Percentiles rank a stretch among this genome's conserved stretches.
These are phyloP conservation scores for Akanthomyces uredinophilus DNA, from an alignment of 2,329 filamentous ascomycete genomes.

Conservation along the genomic window DNA sequence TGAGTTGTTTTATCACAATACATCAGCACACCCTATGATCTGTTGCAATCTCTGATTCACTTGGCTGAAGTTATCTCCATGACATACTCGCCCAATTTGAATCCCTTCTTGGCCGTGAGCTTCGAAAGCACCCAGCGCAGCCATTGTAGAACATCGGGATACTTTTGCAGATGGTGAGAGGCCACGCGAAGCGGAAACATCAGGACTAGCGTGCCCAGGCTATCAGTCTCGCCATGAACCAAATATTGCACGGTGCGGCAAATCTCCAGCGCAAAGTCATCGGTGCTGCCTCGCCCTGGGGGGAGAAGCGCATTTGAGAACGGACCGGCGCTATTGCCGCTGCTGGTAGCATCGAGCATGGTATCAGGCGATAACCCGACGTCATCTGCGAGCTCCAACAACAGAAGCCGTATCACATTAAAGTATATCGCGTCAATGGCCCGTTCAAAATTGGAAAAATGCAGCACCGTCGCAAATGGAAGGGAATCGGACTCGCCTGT, in stretches of 20 bases:
- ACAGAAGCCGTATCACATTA: background rate
- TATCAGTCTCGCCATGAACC: background rate
- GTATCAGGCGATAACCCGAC: background rate
- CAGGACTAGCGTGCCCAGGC: background rate
- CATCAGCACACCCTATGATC: background rate
- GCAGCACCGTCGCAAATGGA: background rate
- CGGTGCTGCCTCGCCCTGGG: background rate
- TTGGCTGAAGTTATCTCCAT: background rate
- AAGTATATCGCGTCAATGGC: slow-evolving; percentile 1
- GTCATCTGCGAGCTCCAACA: background rate
- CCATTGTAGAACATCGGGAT: background rate
- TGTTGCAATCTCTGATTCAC: background rate
- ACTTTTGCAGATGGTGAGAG: background rate
- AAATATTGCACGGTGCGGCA: slow-evolving; percentile 4
- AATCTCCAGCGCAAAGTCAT: background rate
- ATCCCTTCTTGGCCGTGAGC: background rate
- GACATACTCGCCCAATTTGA: background rate
- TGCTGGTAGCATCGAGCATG: background rate
- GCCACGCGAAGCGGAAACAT: background rate
- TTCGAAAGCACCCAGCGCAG: background rate
- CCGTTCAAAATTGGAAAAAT: background rate
- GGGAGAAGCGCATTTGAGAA: background rate
- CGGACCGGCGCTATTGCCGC: background rate
- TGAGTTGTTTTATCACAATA: too few relatives aligned
- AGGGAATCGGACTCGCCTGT: background rate